These are phyloP conservation scores for Spathaspora gorwiae DNA, from an alignment of 805 yeast species.

Conservation along the genomic window DNA sequence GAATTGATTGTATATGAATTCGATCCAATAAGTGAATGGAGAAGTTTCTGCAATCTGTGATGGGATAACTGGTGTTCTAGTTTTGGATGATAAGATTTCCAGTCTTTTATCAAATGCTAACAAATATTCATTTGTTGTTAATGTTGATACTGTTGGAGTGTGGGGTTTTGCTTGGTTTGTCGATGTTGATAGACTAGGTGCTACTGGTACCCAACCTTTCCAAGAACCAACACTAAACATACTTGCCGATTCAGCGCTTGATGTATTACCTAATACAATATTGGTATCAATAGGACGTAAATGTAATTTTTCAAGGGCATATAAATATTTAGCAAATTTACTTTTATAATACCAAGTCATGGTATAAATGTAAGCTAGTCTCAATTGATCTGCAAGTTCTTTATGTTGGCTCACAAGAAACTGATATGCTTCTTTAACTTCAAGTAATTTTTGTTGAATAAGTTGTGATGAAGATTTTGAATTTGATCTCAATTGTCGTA, in stretches of 20 bases:
- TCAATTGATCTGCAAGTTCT: slow-evolving; percentile 65
- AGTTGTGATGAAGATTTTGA: slow-evolving; percentile 64
- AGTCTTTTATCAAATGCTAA: slow-evolving; percentile 53
- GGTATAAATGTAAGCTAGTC: slow-evolving; percentile 78
- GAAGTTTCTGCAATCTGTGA: slow-evolving; percentile 83
- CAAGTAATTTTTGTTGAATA: slow-evolving; percentile 62
- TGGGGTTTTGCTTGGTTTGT: slow-evolving; percentile 5
- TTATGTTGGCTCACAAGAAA: slow-evolving; percentile 55
- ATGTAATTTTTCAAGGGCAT: slow-evolving; percentile 63
- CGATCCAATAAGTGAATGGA: slow-evolving; percentile 62
- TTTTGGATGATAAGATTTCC: slow-evolving; percentile 40
- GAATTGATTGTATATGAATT: slow-evolving; percentile 68
- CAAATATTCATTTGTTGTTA: slow-evolving; percentile 44
- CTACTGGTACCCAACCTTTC: slow-evolving; percentile 21
- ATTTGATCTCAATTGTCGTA: slow-evolving; percentile 58
- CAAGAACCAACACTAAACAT: slow-evolving; percentile 18
- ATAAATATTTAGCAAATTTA: slow-evolving; percentile 70
- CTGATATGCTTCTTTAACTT: slow-evolving; percentile 55
- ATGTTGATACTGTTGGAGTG: slow-evolving; percentile 14
- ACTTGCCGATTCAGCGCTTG: slow-evolving; percentile 17
- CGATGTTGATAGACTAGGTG: slow-evolving; percentile 10
- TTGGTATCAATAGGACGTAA: slow-evolving; percentile 51
- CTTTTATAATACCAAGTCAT: slow-evolving; percentile 91
- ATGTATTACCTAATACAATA: slow-evolving; percentile 46
- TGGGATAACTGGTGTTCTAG: slow-evolving; percentile 64